These are phyloP conservation scores for Bathelium albidoporum DNA, from an alignment of 495 filamentous ascomycete genomes.

Conservation along the genomic window DNA sequence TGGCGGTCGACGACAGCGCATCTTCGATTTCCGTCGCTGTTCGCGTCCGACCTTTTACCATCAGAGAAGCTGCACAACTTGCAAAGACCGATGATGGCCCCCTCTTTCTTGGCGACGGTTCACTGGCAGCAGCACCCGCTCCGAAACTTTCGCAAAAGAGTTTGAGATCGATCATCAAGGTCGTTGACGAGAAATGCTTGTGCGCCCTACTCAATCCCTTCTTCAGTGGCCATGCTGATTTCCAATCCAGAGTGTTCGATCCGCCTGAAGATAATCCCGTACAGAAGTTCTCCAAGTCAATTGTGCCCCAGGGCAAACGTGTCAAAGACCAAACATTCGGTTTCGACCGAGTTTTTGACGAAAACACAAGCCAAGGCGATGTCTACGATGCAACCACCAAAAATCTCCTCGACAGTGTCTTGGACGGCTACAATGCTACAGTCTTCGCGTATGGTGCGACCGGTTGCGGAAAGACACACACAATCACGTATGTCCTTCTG, in stretches of 20 bases:
- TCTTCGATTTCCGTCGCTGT: constrained; percentile 71
- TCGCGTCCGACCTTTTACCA: constrained; percentile 89
- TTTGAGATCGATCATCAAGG: constrained; percentile 83
- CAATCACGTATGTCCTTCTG: constrained; percentile 46
- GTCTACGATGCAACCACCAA: constrained; percentile 94
- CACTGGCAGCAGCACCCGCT: constrained; percentile 68
- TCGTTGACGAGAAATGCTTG: constrained; percentile 93
- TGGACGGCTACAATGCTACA: constrained; percentile 97
- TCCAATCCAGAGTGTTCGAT: constrained; percentile 69
- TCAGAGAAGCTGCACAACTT: constrained; percentile 57
- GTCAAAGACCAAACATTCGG: constrained; percentile 97
- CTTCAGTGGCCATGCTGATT: constrained; percentile 18
- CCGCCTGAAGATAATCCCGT: constrained; percentile 94
- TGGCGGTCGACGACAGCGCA: constrained; percentile 49
- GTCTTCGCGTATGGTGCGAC: constrained; percentile 98
- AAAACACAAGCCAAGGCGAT: constrained; percentile 84
- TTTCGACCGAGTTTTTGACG: constrained; percentile 95
- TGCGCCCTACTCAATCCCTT: constrained; percentile 38
- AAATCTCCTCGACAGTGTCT: constrained; percentile 78
- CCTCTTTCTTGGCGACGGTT: constrained; percentile 89
- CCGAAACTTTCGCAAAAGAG: constrained; percentile 82
- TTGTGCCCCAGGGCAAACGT: constrained; percentile 76
- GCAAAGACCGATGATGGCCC: constrained; percentile 75
- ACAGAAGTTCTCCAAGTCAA: constrained; percentile 76
- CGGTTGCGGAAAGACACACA: constrained; percentile 97